Evolutionary conservation across 306 rosid genomes (phyloP).

Genomic region (Quercus gilva): DNA sequence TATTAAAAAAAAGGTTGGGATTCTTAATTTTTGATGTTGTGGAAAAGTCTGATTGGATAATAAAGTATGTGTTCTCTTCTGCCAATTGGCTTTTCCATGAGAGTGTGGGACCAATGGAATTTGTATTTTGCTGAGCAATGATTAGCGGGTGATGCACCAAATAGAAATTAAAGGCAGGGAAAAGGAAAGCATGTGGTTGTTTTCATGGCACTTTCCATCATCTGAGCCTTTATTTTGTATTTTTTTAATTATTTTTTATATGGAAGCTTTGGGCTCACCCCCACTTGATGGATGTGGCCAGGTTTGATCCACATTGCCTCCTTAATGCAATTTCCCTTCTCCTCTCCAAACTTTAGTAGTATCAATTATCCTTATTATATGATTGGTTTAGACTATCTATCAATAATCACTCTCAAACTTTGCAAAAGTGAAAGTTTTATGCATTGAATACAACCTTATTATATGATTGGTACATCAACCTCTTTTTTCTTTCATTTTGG

Average conservation of each 20-base stretch:
- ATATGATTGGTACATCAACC: not conserved
- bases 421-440: too few species aligned
- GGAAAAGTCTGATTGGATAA: slow-evolving; percentile 33
- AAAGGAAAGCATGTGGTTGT: slow-evolving; percentile 51
- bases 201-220: slow-evolving; percentile 56
- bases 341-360: not conserved
- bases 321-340: slow-evolving; percentile 13
- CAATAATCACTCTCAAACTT: too few species aligned
- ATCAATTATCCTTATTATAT: too few species aligned
- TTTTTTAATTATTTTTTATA: not conserved
- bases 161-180: slow-evolving; percentile 33
- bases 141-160: slow-evolving; percentile 68
- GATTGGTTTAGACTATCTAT: too few species aligned
- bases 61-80: slow-evolving; percentile 32
- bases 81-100: slow-evolving; percentile 42
- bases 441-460: not conserved
- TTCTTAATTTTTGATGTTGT: slow-evolving; percentile 21
- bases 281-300: slow-evolving; percentile 44
- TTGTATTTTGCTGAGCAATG: slow-evolving; percentile 66
- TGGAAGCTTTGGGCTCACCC: slow-evolving; percentile 30
- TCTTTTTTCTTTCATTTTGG: not conserved
- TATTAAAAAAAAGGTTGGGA: not conserved
- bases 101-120: slow-evolving; percentile 43
- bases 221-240: slow-evolving; percentile 26
- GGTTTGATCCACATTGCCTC: slow-evolving; percentile 57